Base-by-base conservation (phyloP, 2,329 filamentous ascomycete genomes). In the Epichloe brachyelytri region DNA sequence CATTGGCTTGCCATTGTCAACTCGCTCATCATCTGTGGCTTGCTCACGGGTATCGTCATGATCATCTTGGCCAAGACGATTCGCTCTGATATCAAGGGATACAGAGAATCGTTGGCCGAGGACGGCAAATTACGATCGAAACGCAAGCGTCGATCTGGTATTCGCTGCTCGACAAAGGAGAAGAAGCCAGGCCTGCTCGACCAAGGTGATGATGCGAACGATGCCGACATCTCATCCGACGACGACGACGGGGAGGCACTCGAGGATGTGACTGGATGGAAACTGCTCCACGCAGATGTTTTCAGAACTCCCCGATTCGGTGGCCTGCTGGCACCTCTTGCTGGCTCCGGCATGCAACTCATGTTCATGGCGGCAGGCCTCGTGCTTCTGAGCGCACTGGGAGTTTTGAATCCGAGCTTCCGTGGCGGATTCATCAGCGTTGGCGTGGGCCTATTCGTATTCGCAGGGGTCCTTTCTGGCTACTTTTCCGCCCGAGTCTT, bases 1-100 rank as follows among this genome's bases (percentile, higher is more conserved):
- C 88, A 95, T 64, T 94, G 88, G 86, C 74, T 95, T 51, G 88
- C 88, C 37, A 91, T 95, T 56, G 68, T 93, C 65, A 95, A 94
- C 69, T 93, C 88, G 0, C 68, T 95, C 56, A 83, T 89, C 57
- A 93, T 95, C 57, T 87, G 85, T 47, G 84, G 84, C 6, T 72
- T 93, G 37, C 71, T 95, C 41, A 89, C 86, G 2, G 82, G 83
- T 17, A 82, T 88, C 37, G 86, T 93, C 22, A 79, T 87, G 53
- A 85, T 94, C 62, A 90, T 95, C 54, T 73, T 93, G 59, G 78
- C 85, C 33, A 81, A 85, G 59, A 94, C 88, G 0, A 79, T 91
- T 46, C 79, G 83, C 50, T 80, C 82, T 44, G 88, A 94, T 57
- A 85, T 90, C 65, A 89, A 86, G 68, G 79, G 77, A 19, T 84